A percentile compares a stretch with the other conserved stretches of the same genome.
Evolutionary conservation across 2,329 filamentous ascomycete species (phyloP).

Genomic region (Pseudopyricularia javanii): DNA sequence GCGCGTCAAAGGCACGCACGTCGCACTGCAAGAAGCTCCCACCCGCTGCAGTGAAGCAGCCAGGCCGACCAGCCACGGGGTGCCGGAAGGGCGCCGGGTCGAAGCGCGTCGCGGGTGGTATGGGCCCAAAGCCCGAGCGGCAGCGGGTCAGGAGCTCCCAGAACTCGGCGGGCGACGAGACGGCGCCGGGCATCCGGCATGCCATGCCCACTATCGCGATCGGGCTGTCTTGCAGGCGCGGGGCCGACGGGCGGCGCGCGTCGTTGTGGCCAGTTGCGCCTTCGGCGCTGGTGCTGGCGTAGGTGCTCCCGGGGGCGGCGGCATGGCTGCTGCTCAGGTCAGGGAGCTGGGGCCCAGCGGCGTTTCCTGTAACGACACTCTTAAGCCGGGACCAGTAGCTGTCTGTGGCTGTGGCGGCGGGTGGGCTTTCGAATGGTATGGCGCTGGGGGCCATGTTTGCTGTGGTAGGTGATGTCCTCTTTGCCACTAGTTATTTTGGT

Average conservation of each 20-base stretch:
- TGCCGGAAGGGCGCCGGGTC: conserved; percentile 20
- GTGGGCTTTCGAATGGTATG: not conserved
- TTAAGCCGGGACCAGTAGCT: not conserved
- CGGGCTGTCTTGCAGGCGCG: too few species aligned
- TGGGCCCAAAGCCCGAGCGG: too few species aligned
- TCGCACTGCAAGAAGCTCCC: conserved; percentile 19
- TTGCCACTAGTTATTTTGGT: too few species aligned
- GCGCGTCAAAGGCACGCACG: conserved; percentile 15
- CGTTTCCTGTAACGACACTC: not conserved
- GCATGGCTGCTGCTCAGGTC: not conserved
- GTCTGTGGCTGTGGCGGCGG: not conserved
- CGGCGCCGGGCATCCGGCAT: conserved; percentile 22
- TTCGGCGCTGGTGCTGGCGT: too few species aligned
- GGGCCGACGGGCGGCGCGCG: too few species aligned
- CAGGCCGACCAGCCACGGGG: conserved; percentile 10
- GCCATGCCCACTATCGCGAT: conserved; percentile 24
- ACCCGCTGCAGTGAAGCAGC: conserved; percentile 14
- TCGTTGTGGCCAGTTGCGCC: too few species aligned
- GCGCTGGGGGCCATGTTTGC: not conserved
- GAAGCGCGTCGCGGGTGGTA: conserved; percentile 15
- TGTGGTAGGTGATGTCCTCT: too few species aligned
- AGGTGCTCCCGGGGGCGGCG: not conserved
- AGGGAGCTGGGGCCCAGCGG: not conserved
- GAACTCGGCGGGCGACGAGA: conserved; percentile 16
- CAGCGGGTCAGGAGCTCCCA: conserved; percentile 14